A percentile compares a stretch with the other conserved stretches of the same genome.
phyloP scores from a whole-genome alignment of 1,284 basidiomycete species.

The Termitomyces sp. region DNA sequence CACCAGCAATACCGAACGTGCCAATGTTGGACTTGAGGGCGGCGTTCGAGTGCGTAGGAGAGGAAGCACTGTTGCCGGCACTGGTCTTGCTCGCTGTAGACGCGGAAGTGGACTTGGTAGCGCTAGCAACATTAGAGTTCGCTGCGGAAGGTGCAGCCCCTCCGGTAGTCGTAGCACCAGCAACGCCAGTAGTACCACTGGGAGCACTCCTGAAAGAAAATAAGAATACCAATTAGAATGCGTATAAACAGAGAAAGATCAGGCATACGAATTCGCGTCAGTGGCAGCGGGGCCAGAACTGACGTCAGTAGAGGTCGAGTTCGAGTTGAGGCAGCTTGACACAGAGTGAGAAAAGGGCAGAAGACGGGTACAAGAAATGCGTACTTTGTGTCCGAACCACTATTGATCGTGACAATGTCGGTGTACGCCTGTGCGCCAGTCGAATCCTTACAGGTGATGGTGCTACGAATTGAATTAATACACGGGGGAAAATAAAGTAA shows the following conservation, averaged over 20 bases:
- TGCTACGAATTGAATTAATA: constrained; percentile 32
- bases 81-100: constrained; percentile 1
- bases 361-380: constrained; percentile 7
- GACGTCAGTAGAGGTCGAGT: constrained; percentile 9
- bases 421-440: constrained; percentile 55
- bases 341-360: not conserved
- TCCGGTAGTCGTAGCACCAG: not conserved
- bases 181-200: constrained; percentile 7
- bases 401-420: constrained; percentile 45
- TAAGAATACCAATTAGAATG: not conserved
- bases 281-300: not conserved
- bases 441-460: constrained; percentile 51
- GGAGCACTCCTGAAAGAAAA: not conserved
- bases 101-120: not conserved
- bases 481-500: not conserved
- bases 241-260: not conserved
- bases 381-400: constrained; percentile 38
- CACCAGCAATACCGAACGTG: constrained; percentile 37
- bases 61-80: constrained; percentile 12
- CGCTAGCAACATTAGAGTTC: not conserved
- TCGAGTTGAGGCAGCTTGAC: constrained; percentile 23
- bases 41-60: constrained; percentile 19
- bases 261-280: not conserved
- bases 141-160: constrained; percentile 2
- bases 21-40: constrained; percentile 28